phyloP scores from a whole-genome alignment of 1,139 yeast genomes.

The Pichia sp. region DNA sequence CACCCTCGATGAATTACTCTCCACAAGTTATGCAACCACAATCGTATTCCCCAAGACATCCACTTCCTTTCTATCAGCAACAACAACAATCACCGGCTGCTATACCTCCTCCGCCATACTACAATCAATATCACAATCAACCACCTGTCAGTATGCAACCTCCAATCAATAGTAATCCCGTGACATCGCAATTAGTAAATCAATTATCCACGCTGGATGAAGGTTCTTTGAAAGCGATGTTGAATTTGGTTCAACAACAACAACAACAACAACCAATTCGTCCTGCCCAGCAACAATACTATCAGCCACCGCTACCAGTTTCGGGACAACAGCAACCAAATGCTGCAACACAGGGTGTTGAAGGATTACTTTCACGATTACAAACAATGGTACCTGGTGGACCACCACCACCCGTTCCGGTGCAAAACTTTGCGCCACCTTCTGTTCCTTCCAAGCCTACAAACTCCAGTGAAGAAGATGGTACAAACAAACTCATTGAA shows the following conservation, averaged over 20 bases:
- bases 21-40: not conserved
- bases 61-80: conserved; percentile 2
- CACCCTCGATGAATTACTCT: not conserved
- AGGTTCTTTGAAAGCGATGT: conserved; percentile 11
- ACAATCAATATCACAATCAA: not conserved
- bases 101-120: not conserved
- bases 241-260: conserved; percentile 10
- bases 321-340: not conserved
- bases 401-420: not conserved
- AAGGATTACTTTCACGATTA: conserved; percentile 4
- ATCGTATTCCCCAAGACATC: not conserved
- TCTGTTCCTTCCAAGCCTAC: no score
- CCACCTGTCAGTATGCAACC: not conserved
- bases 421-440: not conserved
- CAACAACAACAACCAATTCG: conserved; percentile 12
- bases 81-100: not conserved
- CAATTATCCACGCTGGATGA: conserved; percentile 18
- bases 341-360: conserved; percentile 1
- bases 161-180: conserved; percentile 11
- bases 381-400: conserved; percentile 4
- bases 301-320: conserved; percentile 7
- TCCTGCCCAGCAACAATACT: conserved; percentile 9
- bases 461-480: conserved; percentile 14
- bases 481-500: conserved; percentile 23
- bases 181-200: conserved; percentile 27